phyloP scores from a whole-genome alignment of 805 yeast species.

The Hermanozyma aechmeae region DNA sequence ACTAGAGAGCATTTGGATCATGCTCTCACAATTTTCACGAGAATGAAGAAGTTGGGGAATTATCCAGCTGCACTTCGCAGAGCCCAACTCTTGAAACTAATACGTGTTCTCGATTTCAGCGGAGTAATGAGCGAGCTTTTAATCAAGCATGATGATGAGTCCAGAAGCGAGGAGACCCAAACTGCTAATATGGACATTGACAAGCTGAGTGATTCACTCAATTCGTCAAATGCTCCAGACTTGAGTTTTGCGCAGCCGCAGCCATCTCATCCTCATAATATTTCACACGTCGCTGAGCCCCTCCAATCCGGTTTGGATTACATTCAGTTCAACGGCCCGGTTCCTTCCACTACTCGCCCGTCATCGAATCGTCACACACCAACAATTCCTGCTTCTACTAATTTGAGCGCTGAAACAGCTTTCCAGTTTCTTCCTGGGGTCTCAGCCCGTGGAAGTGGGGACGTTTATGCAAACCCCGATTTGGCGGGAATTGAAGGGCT shows the following conservation, averaged over 20 bases:
- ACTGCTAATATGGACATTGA: too few relatives aligned
- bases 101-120: slow-evolving; percentile 59
- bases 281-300: slow-evolving; percentile 9
- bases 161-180: too few relatives aligned
- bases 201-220: too few relatives aligned
- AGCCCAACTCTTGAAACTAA: slow-evolving; percentile 58
- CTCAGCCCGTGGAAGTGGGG: slow-evolving; percentile 9
- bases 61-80: slow-evolving; percentile 72
- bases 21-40: slow-evolving; percentile 58
- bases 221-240: too few relatives aligned
- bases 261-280: slow-evolving; percentile 3
- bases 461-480: slow-evolving; percentile 26
- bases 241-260: too few relatives aligned
- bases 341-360: slow-evolving; percentile 10
- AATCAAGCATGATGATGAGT: slow-evolving; percentile 48
- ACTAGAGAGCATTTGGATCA: slow-evolving; percentile 65
- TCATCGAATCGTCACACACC: slow-evolving; percentile 11
- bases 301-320: slow-evolving; percentile 15
- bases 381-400: slow-evolving; percentile 10
- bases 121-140: slow-evolving; percentile 52
- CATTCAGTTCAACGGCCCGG: slow-evolving; percentile 14
- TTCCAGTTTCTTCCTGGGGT: slow-evolving; percentile 1
- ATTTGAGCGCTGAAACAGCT: slow-evolving; percentile 10
- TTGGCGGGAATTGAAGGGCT: slow-evolving; percentile 35
- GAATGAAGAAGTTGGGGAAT: slow-evolving; percentile 69